Evolutionary conservation across 768 basidiomycete species (phyloP).

Genomic region (Gyrodon lividus): DNA sequence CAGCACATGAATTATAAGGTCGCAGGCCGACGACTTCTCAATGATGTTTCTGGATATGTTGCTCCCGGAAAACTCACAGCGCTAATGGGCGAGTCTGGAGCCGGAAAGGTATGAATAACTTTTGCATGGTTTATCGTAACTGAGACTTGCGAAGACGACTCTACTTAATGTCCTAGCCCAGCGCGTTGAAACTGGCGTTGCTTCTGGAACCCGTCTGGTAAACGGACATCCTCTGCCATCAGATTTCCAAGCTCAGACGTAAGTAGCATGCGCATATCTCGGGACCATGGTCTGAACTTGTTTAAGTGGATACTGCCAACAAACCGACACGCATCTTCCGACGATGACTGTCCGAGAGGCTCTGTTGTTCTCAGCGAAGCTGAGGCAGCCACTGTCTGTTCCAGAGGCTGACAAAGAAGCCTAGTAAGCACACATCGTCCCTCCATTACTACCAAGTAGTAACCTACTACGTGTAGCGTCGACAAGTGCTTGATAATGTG

Average conservation of each 20-base stretch:
- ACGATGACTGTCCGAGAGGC: conserved; percentile 80
- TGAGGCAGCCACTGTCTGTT: conserved; percentile 72
- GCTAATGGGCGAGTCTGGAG: conserved; percentile 66
- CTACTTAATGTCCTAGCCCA: conserved; percentile 48
- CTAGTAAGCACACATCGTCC: conserved; percentile 50
- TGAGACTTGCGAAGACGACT: conserved; percentile 38
- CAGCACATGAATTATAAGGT: conserved; percentile 67
- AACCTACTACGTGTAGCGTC: conserved; percentile 36
- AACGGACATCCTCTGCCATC: conserved; percentile 43
- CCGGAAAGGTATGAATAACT: conserved; percentile 38
- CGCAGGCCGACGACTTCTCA: conserved; percentile 53
- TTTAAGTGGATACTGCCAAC: conserved; percentile 78
- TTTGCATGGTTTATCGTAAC: neutral
- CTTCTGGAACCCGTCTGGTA: conserved; percentile 44
- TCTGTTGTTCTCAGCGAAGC: conserved; percentile 71
- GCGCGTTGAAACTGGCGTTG: conserved; percentile 36
- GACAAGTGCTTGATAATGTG: conserved; percentile 59
- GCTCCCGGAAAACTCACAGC: conserved; percentile 79
- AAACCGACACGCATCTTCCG: conserved; percentile 77
- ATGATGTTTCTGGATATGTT: conserved; percentile 78
- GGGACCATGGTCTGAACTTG: neutral
- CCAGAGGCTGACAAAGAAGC: conserved; percentile 71
- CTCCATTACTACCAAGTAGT: too few relatives aligned
- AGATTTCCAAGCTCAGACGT: conserved; percentile 60
- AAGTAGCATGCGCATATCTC: neutral